Conservation (phyloP, 768 basidiomycete genomes). For the Leucosporidium creatinivorum region DNA sequence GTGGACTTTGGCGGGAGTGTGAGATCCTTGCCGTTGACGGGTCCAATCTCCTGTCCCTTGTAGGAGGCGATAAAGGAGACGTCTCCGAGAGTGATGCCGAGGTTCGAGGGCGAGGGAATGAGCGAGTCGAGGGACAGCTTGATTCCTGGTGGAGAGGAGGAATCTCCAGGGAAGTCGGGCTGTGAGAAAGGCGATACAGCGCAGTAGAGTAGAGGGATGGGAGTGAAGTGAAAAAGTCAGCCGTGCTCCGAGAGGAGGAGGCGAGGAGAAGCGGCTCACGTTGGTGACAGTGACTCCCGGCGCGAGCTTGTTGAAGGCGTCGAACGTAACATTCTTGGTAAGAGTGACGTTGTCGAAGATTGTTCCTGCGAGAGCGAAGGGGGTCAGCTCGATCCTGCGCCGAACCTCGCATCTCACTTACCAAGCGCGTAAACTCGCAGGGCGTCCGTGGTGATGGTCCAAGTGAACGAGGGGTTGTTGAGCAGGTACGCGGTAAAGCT, state of each 20-base stretch:
- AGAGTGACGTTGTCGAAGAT: conserved; percentile 60
- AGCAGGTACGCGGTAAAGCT: conserved; percentile 53
- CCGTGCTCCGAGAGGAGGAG: conserved; percentile 48
- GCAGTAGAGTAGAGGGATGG: too few relatives aligned
- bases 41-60: conserved; percentile 50
- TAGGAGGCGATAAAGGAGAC: conserved; percentile 61
- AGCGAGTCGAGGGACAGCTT: conserved; percentile 29
- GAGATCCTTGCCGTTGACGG: conserved; percentile 53
- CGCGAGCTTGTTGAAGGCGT: conserved; percentile 21
- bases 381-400: conserved; percentile 46
- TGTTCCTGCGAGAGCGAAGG: conserved; percentile 42
- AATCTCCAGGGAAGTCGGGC: conserved; percentile 53
- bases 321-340: conserved; percentile 47
- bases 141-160: conserved; percentile 12
- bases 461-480: conserved; percentile 22
- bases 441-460: conserved; percentile 54
- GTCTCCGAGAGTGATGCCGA: conserved; percentile 60
- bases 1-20: conserved; percentile 50
- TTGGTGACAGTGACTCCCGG: conserved; percentile 40
- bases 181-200: conserved; percentile 49
- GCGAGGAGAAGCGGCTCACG: conserved; percentile 63
- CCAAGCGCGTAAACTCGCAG: conserved; percentile 37
- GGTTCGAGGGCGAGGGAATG: conserved; percentile 45
- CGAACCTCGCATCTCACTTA: conserved; percentile 41
- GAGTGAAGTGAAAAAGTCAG: neutral